These are phyloP conservation scores for Gyromitra esculenta DNA, from an alignment of 2,329 filamentous ascomycete genomes.

Conservation along the genomic window DNA sequence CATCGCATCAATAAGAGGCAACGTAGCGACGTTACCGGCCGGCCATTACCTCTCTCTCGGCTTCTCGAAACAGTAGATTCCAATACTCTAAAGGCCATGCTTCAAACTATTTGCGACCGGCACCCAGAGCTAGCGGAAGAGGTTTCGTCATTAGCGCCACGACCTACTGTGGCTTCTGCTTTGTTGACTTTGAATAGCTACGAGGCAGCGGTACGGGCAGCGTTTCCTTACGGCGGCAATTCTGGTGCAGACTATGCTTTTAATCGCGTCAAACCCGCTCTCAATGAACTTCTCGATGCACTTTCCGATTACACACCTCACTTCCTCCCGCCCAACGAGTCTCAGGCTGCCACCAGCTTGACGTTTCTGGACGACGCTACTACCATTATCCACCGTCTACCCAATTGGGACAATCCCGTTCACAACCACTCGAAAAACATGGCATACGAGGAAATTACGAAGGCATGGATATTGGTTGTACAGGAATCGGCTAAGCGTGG, in stretches of 20 bases:
- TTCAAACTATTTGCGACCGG: conserved; percentile 90
- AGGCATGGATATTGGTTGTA: conserved; percentile 91
- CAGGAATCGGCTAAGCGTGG: conserved; percentile 90
- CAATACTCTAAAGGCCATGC: conserved; percentile 80
- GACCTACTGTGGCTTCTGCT: conserved; percentile 83
- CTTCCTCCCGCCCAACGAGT: conserved; percentile 90
- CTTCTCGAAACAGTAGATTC: conserved; percentile 94
- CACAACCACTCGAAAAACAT: conserved; percentile 94
- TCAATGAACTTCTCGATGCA: conserved; percentile 84
- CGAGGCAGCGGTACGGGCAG: conserved; percentile 76
- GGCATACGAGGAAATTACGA: conserved; percentile 94
- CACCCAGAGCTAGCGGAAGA: conserved; percentile 87
- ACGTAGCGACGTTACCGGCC: conserved; percentile 74
- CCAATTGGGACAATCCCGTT: conserved; percentile 87
- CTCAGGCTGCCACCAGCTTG: conserved; percentile 82
- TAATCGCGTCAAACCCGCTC: conserved; percentile 84
- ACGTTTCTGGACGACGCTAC: conserved; percentile 90
- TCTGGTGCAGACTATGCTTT: conserved; percentile 92
- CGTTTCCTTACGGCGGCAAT: conserved; percentile 86
- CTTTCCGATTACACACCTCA: conserved; percentile 94
- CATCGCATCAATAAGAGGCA: conserved; percentile 71
- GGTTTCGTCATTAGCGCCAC: conserved; percentile 82
- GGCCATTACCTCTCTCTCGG: conserved; percentile 74
- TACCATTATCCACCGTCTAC: conserved; percentile 85
- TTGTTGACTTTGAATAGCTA: conserved; percentile 84